Base-by-base conservation (phyloP, 305 asterid genomes). In the Fraxinus greggii region DNA sequence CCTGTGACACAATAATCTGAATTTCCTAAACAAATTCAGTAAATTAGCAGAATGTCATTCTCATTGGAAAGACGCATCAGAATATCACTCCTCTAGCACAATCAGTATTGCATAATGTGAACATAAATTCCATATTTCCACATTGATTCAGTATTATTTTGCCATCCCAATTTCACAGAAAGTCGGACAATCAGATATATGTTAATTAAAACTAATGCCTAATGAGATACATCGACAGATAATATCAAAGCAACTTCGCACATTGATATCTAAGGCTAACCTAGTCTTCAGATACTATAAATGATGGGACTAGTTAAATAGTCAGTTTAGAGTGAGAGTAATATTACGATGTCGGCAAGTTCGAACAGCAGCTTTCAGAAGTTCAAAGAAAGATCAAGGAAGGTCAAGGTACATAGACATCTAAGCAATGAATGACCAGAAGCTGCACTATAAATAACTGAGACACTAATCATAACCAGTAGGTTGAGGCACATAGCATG, bases 151-250 rank as follows among this genome's bases (percentile, higher is more conserved):
- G 63, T 65, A 72, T 72, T 70, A 8, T 59, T 70, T 56, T 21
- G 81, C 35, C 45, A 74, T 21, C 26, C 77, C 33, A 79, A 78
- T 76, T 51, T 83, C 80, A 81, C 67, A 42, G 70, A 45, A 65
- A 51, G 79, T 59, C 48, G 74, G 78, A 81, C 81, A 65, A 40
- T 59, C 63, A 32, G 42, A 59, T 51, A 76, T 77, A 2, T 35
- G 59, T 51, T 51, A 15, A 17, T 51, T 51, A 51, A n/a, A 51
- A 51, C 24, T 17, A n/a, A 51, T 51, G 23, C 63, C 67, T 56
- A 19, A 19, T 56, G 26, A 56, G 12, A 56, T 19, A 19, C 67
- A 56, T 56, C 1, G 28, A 56, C 67, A 56, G 28, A 56, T 6
- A 56, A 12, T 56, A 19, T 56, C 67, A n/a, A 56, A 56, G 67